Evolutionary conservation across 2,329 filamentous ascomycete species (phyloP), one percentile per base, ranked within the genome.

Genomic region (Colletotrichum lentis): DNA sequence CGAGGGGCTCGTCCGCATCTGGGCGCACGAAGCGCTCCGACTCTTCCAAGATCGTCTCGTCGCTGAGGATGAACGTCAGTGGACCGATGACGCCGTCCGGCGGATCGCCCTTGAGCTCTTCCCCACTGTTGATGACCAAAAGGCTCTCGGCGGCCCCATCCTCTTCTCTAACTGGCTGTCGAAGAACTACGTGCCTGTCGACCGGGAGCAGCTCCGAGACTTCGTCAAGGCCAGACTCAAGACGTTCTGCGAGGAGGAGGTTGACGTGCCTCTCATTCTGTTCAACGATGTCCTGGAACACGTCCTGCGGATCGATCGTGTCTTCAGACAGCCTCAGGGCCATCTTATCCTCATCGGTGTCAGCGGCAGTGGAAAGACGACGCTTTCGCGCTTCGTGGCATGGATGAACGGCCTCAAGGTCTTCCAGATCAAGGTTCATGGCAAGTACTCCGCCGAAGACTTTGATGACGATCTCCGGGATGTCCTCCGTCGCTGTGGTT

Each of bases 321-420:
- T 99, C 53, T 99, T 99, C 86, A 88, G 96, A 74, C 96, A 99
- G 77, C 96, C 96, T 1, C 96, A 99, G 78, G 96, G 96, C 64
- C 96, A 99, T 85, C 85, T 99, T 70, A 99, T 99, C 72, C 86
- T 99, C 64, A 99, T 99, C 74, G 96, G 96, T 83, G 96, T 99
- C 62, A 99, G 96, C 77, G 96, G 96, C 73, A 97, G 93, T 83
- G 96, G 96, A 80, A 99, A 99, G 84, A 99, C 96, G 4, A 99
- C 96, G 0, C 82, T 99, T 14, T 98, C 96, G 39, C 91, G 96
- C 65, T 99, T 99, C 72, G 96, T 99, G 69, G 96, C 96, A 54
- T 99, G 96, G 96, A 99, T 99, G 96, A 99, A 99, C 75, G 96
- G 96, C 67, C 85, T 99, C 69, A 97, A 95, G 77, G 94, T 99